phyloP scores from a whole-genome alignment of 345 rosid genomes.

The Theobroma cacao region DNA sequence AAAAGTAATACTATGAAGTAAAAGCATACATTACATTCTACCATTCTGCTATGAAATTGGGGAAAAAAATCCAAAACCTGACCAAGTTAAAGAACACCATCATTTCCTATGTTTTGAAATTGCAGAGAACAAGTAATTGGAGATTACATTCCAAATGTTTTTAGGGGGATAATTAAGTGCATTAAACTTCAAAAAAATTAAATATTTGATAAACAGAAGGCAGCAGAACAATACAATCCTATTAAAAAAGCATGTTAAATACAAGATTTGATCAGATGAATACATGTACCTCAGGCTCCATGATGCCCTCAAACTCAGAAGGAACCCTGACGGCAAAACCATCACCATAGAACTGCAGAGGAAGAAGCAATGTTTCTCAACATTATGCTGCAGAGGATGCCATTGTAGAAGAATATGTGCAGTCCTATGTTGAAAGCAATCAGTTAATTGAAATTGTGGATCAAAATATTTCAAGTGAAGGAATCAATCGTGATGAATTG shows the following conservation, averaged over 20 bases:
- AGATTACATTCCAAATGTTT: too few species aligned
- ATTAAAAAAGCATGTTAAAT: too few species aligned
- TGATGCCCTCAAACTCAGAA: constrained; percentile 78
- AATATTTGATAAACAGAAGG: too few species aligned
- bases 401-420: background rate
- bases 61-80: background rate
- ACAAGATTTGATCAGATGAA: background rate
- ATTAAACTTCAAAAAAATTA: too few species aligned
- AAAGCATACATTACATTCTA: background rate
- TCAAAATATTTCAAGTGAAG: too few species aligned
- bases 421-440: background rate
- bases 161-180: too few species aligned
- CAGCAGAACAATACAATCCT: too few species aligned
- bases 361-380: too few species aligned
- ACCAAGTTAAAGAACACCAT: background rate
- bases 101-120: too few species aligned
- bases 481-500: constrained; percentile 1
- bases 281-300: constrained; percentile 70
- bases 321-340: constrained; percentile 88
- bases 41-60: background rate
- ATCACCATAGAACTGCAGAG: constrained; percentile 79
- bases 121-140: too few species aligned
- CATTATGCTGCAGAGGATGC: too few species aligned
- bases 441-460: constrained; percentile 2
- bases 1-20: background rate